Evolutionary conservation across 768 basidiomycete genomes (phyloP), one percentile per base, ranked within the genome.

Genomic region (Rhizopogon vesiculosus): DNA sequence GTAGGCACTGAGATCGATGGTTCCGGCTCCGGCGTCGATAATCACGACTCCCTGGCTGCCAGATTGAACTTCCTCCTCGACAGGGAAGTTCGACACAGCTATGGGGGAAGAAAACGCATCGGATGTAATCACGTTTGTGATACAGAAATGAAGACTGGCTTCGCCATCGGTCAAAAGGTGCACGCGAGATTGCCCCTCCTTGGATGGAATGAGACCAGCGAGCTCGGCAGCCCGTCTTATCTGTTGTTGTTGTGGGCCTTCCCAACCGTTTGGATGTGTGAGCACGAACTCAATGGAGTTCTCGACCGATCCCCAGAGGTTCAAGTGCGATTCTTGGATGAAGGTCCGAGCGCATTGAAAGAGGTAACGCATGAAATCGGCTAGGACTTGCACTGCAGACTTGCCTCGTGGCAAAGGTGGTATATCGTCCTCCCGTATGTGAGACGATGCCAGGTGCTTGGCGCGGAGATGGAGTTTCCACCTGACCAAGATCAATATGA

Each of bases 1-100:
- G 63, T 65, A 76, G 33, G 66, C 72, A 55, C 76, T 79, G 31
- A 74, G 22, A 51, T 74, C 74, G 13, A 73, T 56, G 5, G 71
- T 76, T 3, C 70, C 69, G 0, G 76, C 75, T 7, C 80, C 81
- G 7, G 76, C 78, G 61, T 82, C 81, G 13, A 80, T 69, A 5
- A 82, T 64, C 18, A 79, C 65, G 6, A 79, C 58, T 0, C 71
- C 71, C 28, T 69, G 56, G 0, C 66, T 66, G 1, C 65, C 78
- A 71, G 59, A 28, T 15, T 51, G 33, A 7, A 49, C 56, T 1
- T 9, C 52, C 33, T 8, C 33, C 35, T 13, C 54, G 10, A 46
- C 51, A 10, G 9, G 10, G 3, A 43, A 49, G n/a, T 28, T 59
- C 1, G 59, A 12, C 16, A 42, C 53, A 3, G 50, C 35, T n/a